Base-by-base conservation (phyloP, 2,329 filamentous ascomycete species). In the Ceratocystis diversiconidia region DNA sequence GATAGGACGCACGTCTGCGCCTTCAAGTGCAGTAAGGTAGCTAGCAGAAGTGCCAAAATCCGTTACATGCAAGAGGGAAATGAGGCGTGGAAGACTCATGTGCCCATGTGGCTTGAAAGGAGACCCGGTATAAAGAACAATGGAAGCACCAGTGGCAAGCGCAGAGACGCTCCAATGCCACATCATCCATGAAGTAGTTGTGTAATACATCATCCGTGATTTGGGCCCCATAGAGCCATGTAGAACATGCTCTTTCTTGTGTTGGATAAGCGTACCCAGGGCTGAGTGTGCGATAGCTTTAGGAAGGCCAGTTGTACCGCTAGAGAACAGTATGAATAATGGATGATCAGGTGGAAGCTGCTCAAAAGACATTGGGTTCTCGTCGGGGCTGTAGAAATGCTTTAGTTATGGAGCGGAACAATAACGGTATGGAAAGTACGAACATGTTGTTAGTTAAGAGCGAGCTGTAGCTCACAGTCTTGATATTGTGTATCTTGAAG, bases 151-250 rank as follows among this genome's bases (percentile, higher is more conserved):
- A 36, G 85, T 86, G 8, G 92, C 89, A 3, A 97, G 84, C 5
- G 87, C 90, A 0, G 90, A 92, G 22, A 96, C 83, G 50, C 92
- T 86, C 92, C 92, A 97, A 74, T 97, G 92, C 91, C 92, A 96
- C 92, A 97, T 97, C 92, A 99, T 97, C 94, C 92, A 96, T 0
- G 90, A 95, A 10, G 88, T 91, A 2, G 92, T 96, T 0, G 91
- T 96, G 77, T 92, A 96, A 77, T 96, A 96, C 74, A 96, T 89
- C 72, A 96, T 80, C 22, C 87, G 82, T 52, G 91, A 89, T 1
- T 79, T 78, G 0, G 86, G 81, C 7, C 81, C 80, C 69, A 99
- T 85, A 25, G 91, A 90, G 73, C 88, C 89, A 73, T 97, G 92
- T 2, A 97, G 79, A 60, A 87, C 82, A 73, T 95, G 92, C 73